These are phyloP conservation scores for Hymenotorrendiella dingleyae DNA, from an alignment of 2,329 filamentous ascomycete genomes.

Conservation along the genomic window DNA sequence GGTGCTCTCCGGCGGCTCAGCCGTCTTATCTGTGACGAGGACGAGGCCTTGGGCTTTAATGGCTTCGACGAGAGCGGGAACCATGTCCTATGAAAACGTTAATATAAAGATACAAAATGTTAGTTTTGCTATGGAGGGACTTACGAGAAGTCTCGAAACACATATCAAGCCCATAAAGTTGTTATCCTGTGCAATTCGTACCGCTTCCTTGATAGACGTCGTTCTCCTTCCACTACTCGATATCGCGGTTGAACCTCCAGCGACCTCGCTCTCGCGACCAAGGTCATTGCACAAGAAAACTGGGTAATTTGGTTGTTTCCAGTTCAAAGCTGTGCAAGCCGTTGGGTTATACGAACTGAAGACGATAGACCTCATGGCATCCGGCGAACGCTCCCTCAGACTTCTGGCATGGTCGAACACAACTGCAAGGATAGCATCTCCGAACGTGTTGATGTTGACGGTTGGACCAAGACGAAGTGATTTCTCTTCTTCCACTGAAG, in stretches of 20 bases:
- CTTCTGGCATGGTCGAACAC: conserved; percentile 87
- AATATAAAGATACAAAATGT: conserved; percentile 9
- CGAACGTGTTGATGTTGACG: conserved; percentile 78
- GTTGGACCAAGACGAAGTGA: conserved; percentile 64
- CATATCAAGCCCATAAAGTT: conserved; percentile 98
- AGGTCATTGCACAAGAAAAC: conserved; percentile 94
- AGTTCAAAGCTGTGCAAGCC: conserved; percentile 91
- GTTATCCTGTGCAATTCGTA: conserved; percentile 87
- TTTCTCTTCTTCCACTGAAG: conserved; percentile 67
- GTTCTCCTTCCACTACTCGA: conserved; percentile 61
- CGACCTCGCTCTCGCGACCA: conserved; percentile 49
- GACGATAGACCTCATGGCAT: conserved; percentile 77
- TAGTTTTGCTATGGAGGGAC: conserved; percentile 30
- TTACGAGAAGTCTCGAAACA: conserved; percentile 76
- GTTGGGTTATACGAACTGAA: conserved; percentile 90
- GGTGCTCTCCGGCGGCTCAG: conserved; percentile 31
- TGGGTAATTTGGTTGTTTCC: conserved; percentile 98
- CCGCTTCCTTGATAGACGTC: conserved; percentile 89
- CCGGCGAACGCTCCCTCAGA: conserved; percentile 58
- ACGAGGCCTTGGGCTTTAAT: conserved; percentile 94
- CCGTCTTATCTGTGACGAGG: conserved; percentile 80
- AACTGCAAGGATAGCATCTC: conserved; percentile 73
- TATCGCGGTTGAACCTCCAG: conserved; percentile 14
- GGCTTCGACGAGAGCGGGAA: conserved; percentile 83
- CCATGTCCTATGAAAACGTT: conserved; percentile 64